Evolutionary conservation across 1,139 yeast genomes (phyloP).

Genomic region (Wickerhamomyces sp.): DNA sequence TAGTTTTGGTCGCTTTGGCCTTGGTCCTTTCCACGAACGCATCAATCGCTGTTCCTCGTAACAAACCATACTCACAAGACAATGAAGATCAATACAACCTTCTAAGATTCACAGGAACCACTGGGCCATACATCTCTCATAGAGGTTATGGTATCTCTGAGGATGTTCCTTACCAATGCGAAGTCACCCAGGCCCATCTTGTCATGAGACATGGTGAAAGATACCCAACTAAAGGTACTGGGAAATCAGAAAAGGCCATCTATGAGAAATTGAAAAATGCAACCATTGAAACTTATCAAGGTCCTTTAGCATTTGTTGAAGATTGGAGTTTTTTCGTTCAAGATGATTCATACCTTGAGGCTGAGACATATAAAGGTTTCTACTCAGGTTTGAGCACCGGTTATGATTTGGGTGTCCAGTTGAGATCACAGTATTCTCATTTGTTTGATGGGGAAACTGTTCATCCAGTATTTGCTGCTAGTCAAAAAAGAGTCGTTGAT

Average conservation of each 20-base stretch:
- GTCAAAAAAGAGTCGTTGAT: slow-evolving; percentile 34
- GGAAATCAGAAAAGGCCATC: slow-evolving; percentile 17
- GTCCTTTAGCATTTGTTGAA: slow-evolving; percentile 33
- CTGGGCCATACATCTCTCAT: slow-evolving; percentile 39
- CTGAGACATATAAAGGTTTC: slow-evolving; percentile 28
- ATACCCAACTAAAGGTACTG: slow-evolving; percentile 42
- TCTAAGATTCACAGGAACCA: slow-evolving; percentile 36
- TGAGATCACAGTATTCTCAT: slow-evolving; percentile 31
- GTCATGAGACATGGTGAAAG: slow-evolving; percentile 73
- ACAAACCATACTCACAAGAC: slow-evolving; percentile 26
- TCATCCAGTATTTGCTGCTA: slow-evolving; percentile 34
- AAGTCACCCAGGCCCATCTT: slow-evolving; percentile 60
- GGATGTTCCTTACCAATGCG: slow-evolving; percentile 45
- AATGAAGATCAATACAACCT: slow-evolving; percentile 27
- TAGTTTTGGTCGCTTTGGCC: background rate
- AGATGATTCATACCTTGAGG: slow-evolving; percentile 23
- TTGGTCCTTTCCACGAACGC: background rate
- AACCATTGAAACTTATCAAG: slow-evolving; percentile 24
- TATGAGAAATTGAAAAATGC: slow-evolving; percentile 24
- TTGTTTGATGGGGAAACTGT: slow-evolving; percentile 29
- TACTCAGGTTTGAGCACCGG: slow-evolving; percentile 29
- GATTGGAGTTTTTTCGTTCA: slow-evolving; percentile 30
- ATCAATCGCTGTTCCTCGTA: slow-evolving; percentile 1
- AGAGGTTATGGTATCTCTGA: slow-evolving; percentile 39
- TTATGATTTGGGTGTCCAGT: slow-evolving; percentile 25